Conservation (phyloP, 768 basidiomycete genomes). For the Lactarius sanguifluus region DNA sequence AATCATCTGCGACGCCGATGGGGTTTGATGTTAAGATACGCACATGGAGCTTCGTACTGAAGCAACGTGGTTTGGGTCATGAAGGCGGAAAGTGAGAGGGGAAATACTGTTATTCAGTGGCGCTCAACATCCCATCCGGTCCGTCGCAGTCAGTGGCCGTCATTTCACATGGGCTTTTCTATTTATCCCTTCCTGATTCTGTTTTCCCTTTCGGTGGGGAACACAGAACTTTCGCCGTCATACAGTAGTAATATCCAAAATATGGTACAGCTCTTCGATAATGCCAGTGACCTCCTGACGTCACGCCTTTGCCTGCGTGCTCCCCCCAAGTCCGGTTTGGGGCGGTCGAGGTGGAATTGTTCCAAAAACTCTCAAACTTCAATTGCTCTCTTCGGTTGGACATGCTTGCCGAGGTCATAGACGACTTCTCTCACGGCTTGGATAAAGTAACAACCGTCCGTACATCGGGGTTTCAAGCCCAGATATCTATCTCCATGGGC, state of each 20-base stretch:
- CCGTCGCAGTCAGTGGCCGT: background rate
- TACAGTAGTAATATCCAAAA: too few species aligned
- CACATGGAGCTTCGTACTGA: constrained; percentile 85
- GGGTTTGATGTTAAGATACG: constrained; percentile 35
- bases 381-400: background rate
- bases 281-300: too few species aligned
- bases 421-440: too few species aligned
- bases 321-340: too few species aligned
- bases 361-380: background rate
- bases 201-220: too few species aligned
- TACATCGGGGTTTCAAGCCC: too few species aligned
- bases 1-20: background rate
- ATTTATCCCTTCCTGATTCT: too few species aligned
- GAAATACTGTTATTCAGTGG: background rate
- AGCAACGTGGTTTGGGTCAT: constrained; percentile 74
- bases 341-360: background rate
- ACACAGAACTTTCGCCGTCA: too few species aligned
- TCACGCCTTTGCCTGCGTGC: too few species aligned
- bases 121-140: background rate
- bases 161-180: too few species aligned
- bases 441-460: too few species aligned
- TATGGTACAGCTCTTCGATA: too few species aligned
- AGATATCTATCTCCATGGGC: background rate
- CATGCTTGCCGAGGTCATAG: background rate
- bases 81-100: constrained; percentile 22